Evolutionary conservation across 768 basidiomycete genomes (phyloP), one percentile per base, ranked within the genome.

Genomic region (Pisolithus albus): DNA sequence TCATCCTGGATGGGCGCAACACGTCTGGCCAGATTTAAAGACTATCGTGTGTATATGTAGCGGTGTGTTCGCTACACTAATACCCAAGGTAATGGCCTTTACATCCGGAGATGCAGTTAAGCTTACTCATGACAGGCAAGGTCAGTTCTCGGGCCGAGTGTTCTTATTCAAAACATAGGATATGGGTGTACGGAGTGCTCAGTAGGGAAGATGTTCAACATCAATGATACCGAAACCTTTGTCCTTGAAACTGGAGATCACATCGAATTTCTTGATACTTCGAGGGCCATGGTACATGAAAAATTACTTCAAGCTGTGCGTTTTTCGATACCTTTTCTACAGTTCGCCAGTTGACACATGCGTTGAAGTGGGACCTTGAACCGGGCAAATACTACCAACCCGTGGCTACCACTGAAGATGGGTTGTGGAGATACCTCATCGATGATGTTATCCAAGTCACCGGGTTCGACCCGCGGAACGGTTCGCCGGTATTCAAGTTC

Each of bases 101-200:
- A 45, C 5, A 26, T 4, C 28, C 13, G 26, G 7, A 6, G 30
- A 30, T 8, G 30, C 16, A 9, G 43, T 6, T 23, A 24, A 9
- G 18, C 18, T 36, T 11, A 44, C 23, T n/a, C 5, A 39, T 10
- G 34, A 10, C 39, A 64, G 57, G 21, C 60, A 16, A 54, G 26
- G 47, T 52, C 46, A 44, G 41, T 62, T 24, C 18, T 62, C 3
- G 59, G 54, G 23, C 60, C 59, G 1, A 52, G 21, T 11, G 39
- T 56, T 6, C 28, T 48, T 13, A 26, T 61, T 15, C 46, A 45
- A 40, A 53, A 26, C 26, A 50, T 52, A 15, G 43, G 54, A 50
- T 61, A 56, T n/a, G 43, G 32, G 15, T 26, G 51, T n/a, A 53
- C 56, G 1, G 46, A 58, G 37, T 52, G 50, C n/a, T 18, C 24